A percentile compares a stretch with the other conserved stretches of the same genome.
These are phyloP conservation scores for Irpex sp. DNA, from an alignment of 1,284 basidiomycete species.

Conservation along the genomic window DNA sequence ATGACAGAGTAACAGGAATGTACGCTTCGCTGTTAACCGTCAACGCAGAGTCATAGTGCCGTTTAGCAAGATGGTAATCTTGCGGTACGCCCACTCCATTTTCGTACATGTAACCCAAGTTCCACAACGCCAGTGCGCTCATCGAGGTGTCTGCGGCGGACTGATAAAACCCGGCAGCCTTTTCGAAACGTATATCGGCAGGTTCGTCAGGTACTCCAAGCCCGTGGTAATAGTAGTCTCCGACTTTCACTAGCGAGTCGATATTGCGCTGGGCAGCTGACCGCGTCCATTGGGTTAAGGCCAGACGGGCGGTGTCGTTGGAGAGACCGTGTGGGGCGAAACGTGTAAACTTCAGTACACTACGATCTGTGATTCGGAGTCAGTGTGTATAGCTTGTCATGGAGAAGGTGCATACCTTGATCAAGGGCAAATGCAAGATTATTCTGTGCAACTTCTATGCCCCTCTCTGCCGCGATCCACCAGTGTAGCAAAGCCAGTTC, in stretches of 20 bases:
- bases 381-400: background rate
- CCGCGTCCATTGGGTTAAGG: constrained; percentile 91
- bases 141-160: constrained; percentile 88
- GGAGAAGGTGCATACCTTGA: constrained; percentile 56
- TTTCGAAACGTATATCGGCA: constrained; percentile 66
- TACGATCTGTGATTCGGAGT: constrained; percentile 53
- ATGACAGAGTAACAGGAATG: constrained; percentile 80
- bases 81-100: constrained; percentile 90
- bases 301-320: constrained; percentile 77
- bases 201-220: constrained; percentile 70
- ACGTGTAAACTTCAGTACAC: constrained; percentile 63
- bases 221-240: constrained; percentile 93
- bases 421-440: constrained; percentile 94
- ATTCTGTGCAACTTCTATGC: constrained; percentile 92
- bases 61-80: constrained; percentile 97
- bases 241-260: constrained; percentile 95
- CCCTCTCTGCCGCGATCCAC: constrained; percentile 93
- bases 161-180: constrained; percentile 92
- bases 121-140: constrained; percentile 97
- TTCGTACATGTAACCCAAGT: constrained; percentile 99
- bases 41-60: constrained; percentile 89
- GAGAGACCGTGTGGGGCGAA: constrained; percentile 68
- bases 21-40: constrained; percentile 89
- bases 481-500: constrained; percentile 85
- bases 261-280: constrained; percentile 93